Base-by-base conservation (phyloP, 2,329 filamentous ascomycete species). In the Fusarium virguliforme region DNA sequence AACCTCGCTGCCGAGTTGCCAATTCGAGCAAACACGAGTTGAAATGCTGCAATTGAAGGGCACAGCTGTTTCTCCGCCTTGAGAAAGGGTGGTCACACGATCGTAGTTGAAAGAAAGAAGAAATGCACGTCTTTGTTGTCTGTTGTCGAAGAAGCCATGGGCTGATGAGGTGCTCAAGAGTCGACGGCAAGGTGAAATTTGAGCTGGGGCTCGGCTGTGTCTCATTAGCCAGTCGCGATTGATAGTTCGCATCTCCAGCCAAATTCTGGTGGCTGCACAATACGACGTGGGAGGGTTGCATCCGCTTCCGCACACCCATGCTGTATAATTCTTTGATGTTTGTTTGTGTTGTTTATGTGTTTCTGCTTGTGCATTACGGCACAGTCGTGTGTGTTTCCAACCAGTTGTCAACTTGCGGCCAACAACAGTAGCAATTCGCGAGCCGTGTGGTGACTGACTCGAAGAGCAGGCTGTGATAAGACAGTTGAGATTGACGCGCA, bases 271-370 rank as follows among this genome's bases (percentile, higher is more conserved):
- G 62, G 65, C 62, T 67, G 65, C 41, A 66, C 58, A 32, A 43
- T 53, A 50, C 55, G 58, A 71, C 68, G 41, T 68, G 56, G 61
- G 60, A 69, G 48, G 64, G 65, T 72, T 62, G 60, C 68, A 71
- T 56, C 64, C 68, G 65, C 65, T 62, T 35, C 41, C 54, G 30
- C 57, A 59, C 46, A 64, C 50, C 41, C 59, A 59, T 59, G 43
- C 55, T 48, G 48, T 61, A 63, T 54, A 24, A 40, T 60, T 41
- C 35, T 38, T n/a, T 62, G 54, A 32, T 10, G 30, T 37, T 65
- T 51, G 26, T 18, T 7, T 48, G 56, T 54, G 32, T 24, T 37
- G 38, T n/a, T 18, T n/a, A 6, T 24, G 32, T 54, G 48, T 34
- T 51, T 67, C 38, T 71, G 59, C 46, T 60, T 64, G 59, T 50